These are phyloP conservation scores for Clavariopsis aquatica DNA, from an alignment of 495 filamentous ascomycete genomes.

Conservation along the genomic window DNA sequence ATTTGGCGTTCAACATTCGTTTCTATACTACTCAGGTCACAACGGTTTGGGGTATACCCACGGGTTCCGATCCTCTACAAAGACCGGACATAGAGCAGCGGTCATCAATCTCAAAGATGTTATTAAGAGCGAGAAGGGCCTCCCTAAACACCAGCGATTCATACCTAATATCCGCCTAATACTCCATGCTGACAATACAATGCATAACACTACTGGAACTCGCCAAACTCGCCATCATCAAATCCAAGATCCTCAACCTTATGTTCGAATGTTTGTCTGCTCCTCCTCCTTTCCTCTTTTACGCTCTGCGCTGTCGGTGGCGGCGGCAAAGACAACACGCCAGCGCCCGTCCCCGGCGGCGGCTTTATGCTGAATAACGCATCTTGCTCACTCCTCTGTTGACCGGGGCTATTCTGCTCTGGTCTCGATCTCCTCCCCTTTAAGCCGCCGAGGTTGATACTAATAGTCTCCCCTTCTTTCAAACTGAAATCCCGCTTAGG, in stretches of 20 bases:
- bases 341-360: slow-evolving; percentile 42
- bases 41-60: background rate
- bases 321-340: slow-evolving; percentile 54
- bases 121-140: background rate
- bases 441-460: slow-evolving; percentile 64
- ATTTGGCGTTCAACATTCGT: background rate
- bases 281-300: slow-evolving; percentile 46
- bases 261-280: slow-evolving; percentile 38
- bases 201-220: slow-evolving; percentile 48
- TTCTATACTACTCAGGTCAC: background rate
- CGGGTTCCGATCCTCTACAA: background rate
- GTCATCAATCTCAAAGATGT: background rate
- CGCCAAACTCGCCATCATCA: slow-evolving; percentile 56
- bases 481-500: slow-evolving; percentile 72
- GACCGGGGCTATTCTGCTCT: slow-evolving; percentile 20
- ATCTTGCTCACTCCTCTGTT: slow-evolving; percentile 37
- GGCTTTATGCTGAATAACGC: slow-evolving; percentile 54
- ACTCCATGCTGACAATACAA: slow-evolving; percentile 26
- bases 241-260: slow-evolving; percentile 49
- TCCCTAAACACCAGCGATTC: slow-evolving; percentile 26
- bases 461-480: slow-evolving; percentile 84
- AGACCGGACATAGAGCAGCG: background rate
- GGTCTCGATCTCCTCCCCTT: slow-evolving; percentile 37
- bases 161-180: background rate
- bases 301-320: slow-evolving; percentile 57